Conservation (phyloP, 2,329 filamentous ascomycete genomes). For the Hirsutella thompsonii region DNA sequence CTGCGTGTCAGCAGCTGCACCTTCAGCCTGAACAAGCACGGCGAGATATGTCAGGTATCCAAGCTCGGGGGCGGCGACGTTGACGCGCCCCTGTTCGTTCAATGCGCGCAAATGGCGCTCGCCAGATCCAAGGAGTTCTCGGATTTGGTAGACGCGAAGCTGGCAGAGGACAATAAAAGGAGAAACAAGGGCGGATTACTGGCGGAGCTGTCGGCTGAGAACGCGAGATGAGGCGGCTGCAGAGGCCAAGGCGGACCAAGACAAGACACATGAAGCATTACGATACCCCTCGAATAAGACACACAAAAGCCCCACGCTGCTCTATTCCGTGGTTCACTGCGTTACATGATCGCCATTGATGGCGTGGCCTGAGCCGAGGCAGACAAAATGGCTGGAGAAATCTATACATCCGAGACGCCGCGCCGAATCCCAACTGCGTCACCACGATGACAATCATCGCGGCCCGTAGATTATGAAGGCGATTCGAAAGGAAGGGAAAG, state of each 20-base stretch:
- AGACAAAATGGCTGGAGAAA: constrained; percentile 1
- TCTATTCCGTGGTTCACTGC: background rate
- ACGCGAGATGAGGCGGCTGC: constrained; percentile 42
- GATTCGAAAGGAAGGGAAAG: too few relatives aligned
- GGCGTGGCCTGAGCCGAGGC: background rate
- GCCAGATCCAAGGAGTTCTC: constrained; percentile 73
- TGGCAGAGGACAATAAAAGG: constrained; percentile 67
- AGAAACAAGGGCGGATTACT: constrained; percentile 68
- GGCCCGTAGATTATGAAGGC: constrained; percentile 4
- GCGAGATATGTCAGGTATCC: constrained; percentile 81
- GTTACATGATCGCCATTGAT: background rate
- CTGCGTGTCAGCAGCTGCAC: constrained; percentile 61
- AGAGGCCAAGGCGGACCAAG: background rate
- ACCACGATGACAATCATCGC: background rate
- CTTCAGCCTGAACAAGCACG: constrained; percentile 77
- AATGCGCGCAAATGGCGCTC: constrained; percentile 62
- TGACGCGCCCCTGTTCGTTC: constrained; percentile 65
- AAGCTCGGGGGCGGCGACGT: constrained; percentile 79
- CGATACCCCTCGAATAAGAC: constrained; percentile 7
- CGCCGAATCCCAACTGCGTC: background rate
- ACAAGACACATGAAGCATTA: constrained; percentile 4
- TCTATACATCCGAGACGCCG: constrained; percentile 5
- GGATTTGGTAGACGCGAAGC: constrained; percentile 54
- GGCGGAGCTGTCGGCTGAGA: constrained; percentile 70
- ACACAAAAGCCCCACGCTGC: background rate